phyloP scores from a whole-genome alignment of 1,284 basidiomycete genomes.

The Cutaneotrichosporon sp. region DNA sequence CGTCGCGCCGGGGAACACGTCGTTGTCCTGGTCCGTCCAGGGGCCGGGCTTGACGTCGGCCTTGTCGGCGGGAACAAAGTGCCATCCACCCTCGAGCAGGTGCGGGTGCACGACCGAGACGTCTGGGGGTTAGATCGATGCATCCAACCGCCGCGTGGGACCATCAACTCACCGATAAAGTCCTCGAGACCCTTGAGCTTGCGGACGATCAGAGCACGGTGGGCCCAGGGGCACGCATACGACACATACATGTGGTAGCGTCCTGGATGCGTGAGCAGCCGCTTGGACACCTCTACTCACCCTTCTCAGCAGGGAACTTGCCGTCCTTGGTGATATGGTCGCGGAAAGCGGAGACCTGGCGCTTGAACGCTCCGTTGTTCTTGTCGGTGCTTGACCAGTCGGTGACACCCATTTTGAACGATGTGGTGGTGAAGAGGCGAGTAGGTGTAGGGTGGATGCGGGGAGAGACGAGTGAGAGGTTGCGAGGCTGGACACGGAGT shows the following conservation, averaged over 20 bases:
- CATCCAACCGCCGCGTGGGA: neutral
- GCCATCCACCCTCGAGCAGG: constrained; percentile 81
- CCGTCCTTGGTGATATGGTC: constrained; percentile 66
- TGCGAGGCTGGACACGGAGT: neutral
- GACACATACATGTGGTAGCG: constrained; percentile 87
- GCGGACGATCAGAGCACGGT: constrained; percentile 79
- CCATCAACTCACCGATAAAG: constrained; percentile 59
- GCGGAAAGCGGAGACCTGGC: constrained; percentile 67
- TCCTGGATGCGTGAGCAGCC: no score
- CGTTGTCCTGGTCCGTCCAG: constrained; percentile 41
- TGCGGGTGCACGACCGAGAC: constrained; percentile 78
- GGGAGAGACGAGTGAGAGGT: neutral
- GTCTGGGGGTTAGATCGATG: constrained; percentile 49
- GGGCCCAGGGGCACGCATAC: constrained; percentile 84
- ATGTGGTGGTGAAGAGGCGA: constrained; percentile 5
- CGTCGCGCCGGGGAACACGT: constrained; percentile 66
- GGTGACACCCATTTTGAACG: constrained; percentile 53
- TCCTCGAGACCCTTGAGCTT: constrained; percentile 87
- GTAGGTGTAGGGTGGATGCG: neutral
- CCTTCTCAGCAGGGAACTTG: constrained; percentile 73
- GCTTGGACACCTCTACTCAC: no score
- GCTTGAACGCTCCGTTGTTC: constrained; percentile 76
- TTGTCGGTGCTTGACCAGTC: constrained; percentile 51
- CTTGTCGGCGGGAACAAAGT: constrained; percentile 58
- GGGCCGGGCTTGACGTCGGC: constrained; percentile 27